Conservation (phyloP, 805 yeast species). For the Candida tibetensis region DNA sequence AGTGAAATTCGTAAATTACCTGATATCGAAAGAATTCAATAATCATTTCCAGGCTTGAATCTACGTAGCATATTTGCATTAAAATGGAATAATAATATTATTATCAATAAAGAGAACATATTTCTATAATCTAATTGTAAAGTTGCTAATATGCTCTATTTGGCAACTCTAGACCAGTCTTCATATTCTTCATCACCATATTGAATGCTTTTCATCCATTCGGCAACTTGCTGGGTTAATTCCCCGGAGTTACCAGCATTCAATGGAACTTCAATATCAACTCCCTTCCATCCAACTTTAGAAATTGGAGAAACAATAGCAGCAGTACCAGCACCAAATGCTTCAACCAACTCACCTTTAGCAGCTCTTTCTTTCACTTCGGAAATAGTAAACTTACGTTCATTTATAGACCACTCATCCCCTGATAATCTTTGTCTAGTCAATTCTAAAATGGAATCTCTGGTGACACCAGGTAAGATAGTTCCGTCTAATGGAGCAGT, state of each 20-base stretch:
- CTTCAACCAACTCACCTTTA: constrained; percentile 85
- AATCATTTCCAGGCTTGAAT: too few relatives aligned
- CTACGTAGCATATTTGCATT: neutral
- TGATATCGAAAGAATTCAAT: constrained; percentile 41
- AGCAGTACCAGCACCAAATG: constrained; percentile 97
- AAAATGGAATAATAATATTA: neutral
- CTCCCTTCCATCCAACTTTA: constrained; percentile 76
- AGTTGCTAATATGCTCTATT: constrained; percentile 11
- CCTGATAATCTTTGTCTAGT: constrained; percentile 74
- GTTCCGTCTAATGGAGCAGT: constrained; percentile 98
- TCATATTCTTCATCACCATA: constrained; percentile 77
- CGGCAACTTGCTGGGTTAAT: constrained; percentile 70
- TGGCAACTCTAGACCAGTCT: constrained; percentile 46
- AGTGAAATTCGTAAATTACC: constrained; percentile 72
- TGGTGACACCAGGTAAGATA: constrained; percentile 92
- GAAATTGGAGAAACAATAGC: constrained; percentile 94
- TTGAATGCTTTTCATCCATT: constrained; percentile 88
- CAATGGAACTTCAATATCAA: constrained; percentile 74
- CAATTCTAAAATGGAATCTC: constrained; percentile 79
- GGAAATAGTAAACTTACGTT: constrained; percentile 76
- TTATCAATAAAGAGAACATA: neutral
- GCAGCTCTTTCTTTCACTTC: constrained; percentile 78
- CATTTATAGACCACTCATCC: constrained; percentile 77
- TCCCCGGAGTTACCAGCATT: constrained; percentile 80
- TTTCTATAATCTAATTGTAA: neutral